Base-by-base conservation (phyloP, 805 yeast genomes). In the Starmerella floricola region DNA sequence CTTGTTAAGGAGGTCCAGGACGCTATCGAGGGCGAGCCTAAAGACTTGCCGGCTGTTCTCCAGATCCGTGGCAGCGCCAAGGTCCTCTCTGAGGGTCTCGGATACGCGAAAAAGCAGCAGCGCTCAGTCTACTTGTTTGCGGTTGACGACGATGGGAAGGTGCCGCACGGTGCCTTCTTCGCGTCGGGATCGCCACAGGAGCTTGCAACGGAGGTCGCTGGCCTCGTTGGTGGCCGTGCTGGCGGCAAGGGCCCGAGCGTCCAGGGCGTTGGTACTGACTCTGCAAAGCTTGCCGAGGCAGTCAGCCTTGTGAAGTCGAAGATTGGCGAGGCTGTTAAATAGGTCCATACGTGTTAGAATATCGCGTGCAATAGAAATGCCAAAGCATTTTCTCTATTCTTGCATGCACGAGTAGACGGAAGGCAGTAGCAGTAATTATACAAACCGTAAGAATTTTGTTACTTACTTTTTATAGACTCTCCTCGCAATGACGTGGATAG, bases 201-300 rank as follows among this genome's bases (percentile, higher is more conserved):
- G 23, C 71, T 86, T 52, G 93, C 93, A 26, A 63, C 70, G 40
- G 65, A 72, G 43, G 97, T 82, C 34, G 68, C 87, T 34, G 64
- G 67, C 29, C 67, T 70, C 55, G 76, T 91, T 54, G 99, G 98
- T 51, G 99, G 99, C 63, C 85, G 81, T 63, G 93, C 95, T 45
- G 99, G 99, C 66, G 99, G 99, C 63, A 91, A 85, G 66, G 97
- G 95, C 50, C 83, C 85, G 52, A 78, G 87, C 42, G 84, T 85
- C 54, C 98, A 91, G 68, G 99, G 99, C 64, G 81, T 85, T 78
- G 98, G 98, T 55, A 84, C 79, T 54, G 80, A 84, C 49, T 71
- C 78, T 29, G 69, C 65, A 27, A 83, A 81, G 49, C 69, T 85
- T 40, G 70, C 69, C 32, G 71, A 69, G 31, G 99, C 98, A 21